Base-by-base conservation (phyloP, 2,329 filamentous ascomycete genomes). In the Thyridium curvatum region DNA sequence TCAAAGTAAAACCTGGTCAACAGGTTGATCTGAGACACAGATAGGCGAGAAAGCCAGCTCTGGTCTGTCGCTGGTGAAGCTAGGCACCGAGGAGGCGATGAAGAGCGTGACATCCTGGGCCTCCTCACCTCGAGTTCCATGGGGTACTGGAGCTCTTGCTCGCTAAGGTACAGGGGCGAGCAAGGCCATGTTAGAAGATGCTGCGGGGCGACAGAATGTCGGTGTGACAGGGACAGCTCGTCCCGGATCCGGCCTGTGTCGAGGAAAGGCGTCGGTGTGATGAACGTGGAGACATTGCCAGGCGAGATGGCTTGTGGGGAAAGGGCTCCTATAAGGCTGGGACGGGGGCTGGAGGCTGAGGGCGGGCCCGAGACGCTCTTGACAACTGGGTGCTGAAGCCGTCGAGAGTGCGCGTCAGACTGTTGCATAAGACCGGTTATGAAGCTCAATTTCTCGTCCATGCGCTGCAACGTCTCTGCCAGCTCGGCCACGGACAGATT, bases 151-250 rank as follows among this genome's bases (percentile, higher is more conserved):
- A 40, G 31, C 32, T 40, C 33, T 8, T n/a, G 14, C 12, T 43
- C 38, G 29, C 18, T 34, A 28, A 43, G 32, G 6, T 18, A 28
- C 9, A 40, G 29, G 1, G 41, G 38, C 7, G 41, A 43, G 32
- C 38, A 41, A n/a, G 31, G 14, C 38, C 41, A 43, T 2, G 41
- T 31, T 4, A 43, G 35, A 8, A 43, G 32, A 32, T 43, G 39
- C 35, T 41, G 38, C 7, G 41, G 41, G n/a, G 41, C 38, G 9
- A 32, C 35, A n/a, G 34, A 41, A 21, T 43, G 41, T 14, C 29
- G 34, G 13, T 43, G 28, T 6, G 35, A 30, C 8, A 38, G 21
- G 12, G 38, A 35, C 12, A 41, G 38, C 26, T 43, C 38, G 12
- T 38, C 32, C 12, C 34, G 29, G 3, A 39, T 31, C 12, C 37